Base-by-base conservation (phyloP, 2,329 filamentous ascomycete genomes). In the Aspergillus ruber region DNA sequence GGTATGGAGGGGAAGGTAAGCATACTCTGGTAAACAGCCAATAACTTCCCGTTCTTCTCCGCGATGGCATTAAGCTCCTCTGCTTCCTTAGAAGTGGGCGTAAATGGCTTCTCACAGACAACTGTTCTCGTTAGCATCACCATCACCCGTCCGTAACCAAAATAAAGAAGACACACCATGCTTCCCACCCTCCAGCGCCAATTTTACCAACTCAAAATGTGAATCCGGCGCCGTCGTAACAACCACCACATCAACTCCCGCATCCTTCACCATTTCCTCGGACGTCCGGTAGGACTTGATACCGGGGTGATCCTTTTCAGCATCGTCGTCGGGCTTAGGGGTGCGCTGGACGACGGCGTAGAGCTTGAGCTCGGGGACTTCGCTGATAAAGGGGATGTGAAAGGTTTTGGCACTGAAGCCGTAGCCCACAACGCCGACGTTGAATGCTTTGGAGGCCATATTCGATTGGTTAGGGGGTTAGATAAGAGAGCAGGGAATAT, bases 41-140 rank as follows among this genome's bases (percentile, higher is more conserved):
- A 66, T 40, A 83, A 63, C 47, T 74, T 74, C 33, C 71, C 66
- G 42, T 75, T 65, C 49, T 76, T 65, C 52, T 74, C 66, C 8
- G 83, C 79, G 43, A 84, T 69, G 8, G 67, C 65, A 40, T 79
- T 76, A 6, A 91, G 78, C 55, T 80, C 69, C 29, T 80, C 75
- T 9, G 86, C 86, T 68, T 90, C 83, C 49, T 79, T 74, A 1
- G 79, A 74, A 1, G 83, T 86, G 17, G 86, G 84, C 10, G 88
- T 85, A 64, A 91, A 91, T 2, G 88, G 88, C 73, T 91, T 91
- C 73, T 91, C 88, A 43, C 86, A 84, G 45, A 91, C 74, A 21
- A 90, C 84, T 74, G 45, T 29, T 8, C 13, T 9, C 29, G 35
- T 43, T 13, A 20, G 42, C 15, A 32, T 6, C 2, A 18, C 9